phyloP scores from a whole-genome alignment of 2,329 filamentous ascomycete genomes.

The Colletotrichum simmondsii region DNA sequence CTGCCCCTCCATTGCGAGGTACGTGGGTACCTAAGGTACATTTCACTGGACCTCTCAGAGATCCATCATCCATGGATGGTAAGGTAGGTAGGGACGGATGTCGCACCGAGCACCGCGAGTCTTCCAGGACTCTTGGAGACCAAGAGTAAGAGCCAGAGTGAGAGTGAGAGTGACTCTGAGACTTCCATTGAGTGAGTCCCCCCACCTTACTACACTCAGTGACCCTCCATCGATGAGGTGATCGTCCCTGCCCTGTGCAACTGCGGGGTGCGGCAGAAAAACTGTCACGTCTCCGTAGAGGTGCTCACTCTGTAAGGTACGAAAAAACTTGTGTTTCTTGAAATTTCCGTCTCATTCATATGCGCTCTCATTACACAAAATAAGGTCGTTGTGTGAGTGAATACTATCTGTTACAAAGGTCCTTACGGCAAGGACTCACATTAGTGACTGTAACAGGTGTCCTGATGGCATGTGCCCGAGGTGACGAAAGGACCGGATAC shows the following conservation, averaged over 20 bases:
- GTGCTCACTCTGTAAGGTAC: not conserved
- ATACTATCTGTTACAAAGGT: not conserved
- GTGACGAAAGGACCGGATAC: not conserved
- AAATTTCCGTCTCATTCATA: not conserved
- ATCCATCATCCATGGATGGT: no score
- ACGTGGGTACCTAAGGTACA: not conserved
- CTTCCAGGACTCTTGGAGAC: not conserved
- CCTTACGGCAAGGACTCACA: not conserved
- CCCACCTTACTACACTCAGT: conserved; percentile 4
- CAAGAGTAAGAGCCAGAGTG: no score
- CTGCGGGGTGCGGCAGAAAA: conserved; percentile 11
- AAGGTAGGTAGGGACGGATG: not conserved
- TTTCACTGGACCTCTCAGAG: no score
- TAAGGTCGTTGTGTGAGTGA: not conserved
- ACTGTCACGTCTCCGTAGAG: not conserved
- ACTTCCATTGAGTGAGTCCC: not conserved
- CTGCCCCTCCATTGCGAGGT: conserved; percentile 11
- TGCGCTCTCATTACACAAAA: not conserved
- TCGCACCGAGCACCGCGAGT: not conserved
- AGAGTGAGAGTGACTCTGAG: not conserved
- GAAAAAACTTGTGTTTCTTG: not conserved
- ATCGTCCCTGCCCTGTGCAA: conserved; percentile 3
- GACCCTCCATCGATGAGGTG: not conserved
- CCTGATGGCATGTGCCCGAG: not conserved
- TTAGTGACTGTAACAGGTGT: not conserved